Evolutionary conservation across 2,329 filamentous ascomycete genomes (phyloP).

Genomic region (Alternaria longipes): DNA sequence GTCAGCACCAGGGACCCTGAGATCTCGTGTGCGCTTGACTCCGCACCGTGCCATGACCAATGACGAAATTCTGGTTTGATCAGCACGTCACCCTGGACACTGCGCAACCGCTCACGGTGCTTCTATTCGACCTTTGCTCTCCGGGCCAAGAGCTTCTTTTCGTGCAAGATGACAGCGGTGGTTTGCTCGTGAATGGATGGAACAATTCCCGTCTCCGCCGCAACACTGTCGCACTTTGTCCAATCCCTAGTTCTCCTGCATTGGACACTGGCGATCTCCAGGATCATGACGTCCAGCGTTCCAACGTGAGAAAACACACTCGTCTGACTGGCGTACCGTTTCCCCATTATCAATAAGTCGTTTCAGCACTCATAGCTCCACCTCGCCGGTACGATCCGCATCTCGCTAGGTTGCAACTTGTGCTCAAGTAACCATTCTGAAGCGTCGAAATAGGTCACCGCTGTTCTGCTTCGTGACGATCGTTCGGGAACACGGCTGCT

Average conservation of each 20-base stretch:
- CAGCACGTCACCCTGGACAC: conserved; percentile 25
- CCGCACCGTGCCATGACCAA: conserved; percentile 16
- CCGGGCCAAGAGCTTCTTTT: conserved; percentile 22
- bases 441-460: conserved; percentile 23
- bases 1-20: background rate
- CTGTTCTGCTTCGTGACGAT: conserved; percentile 35
- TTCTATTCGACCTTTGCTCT: conserved; percentile 21
- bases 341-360: conserved; percentile 16
- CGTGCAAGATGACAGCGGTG: conserved; percentile 7
- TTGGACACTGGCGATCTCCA: conserved; percentile 33
- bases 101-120: conserved; percentile 21
- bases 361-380: conserved; percentile 20
- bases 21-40: background rate
- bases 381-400: conserved; percentile 24
- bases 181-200: conserved; percentile 8
- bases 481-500: conserved; percentile 21
- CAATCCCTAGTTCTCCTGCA: conserved; percentile 2
- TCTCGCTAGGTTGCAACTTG: conserved; percentile 19
- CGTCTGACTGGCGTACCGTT: conserved; percentile 21
- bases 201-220: conserved; percentile 14
- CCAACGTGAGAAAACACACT: conserved; percentile 19
- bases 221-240: conserved; percentile 13
- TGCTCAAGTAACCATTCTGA: background rate
- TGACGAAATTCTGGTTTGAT: conserved; percentile 31
- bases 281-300: conserved; percentile 32